Evolutionary conservation across 2,329 filamentous ascomycete genomes (phyloP), one percentile per base, ranked within the genome.

Genomic region (Beauveria asiatica): DNA sequence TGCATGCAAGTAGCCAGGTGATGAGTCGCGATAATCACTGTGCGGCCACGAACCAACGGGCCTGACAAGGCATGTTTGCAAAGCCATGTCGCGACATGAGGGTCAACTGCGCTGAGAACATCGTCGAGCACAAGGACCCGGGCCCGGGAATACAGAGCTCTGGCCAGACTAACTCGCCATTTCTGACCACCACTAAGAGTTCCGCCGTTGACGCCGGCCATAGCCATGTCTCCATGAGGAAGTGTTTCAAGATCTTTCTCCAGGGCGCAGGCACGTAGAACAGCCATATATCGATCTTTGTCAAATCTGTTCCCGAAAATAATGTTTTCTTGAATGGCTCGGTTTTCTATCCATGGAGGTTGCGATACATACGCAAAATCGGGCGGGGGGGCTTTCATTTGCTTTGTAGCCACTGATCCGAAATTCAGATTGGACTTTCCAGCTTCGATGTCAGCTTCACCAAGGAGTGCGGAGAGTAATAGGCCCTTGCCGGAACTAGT

Each of bases 291-390:
- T 45, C 88, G 81, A 11, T 78, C 73, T 52, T 82, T 74, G 62
- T 90, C 84, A 33, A 78, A 80, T 0, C 86, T 86, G 2, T 89
- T 72, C 0, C 86, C 87, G 62, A 90, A 90, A 0, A 88, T 69
- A 50, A 91, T 85, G 65, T 91, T 91, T 27, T 88, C 82, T 61
- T 79, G 83, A 62, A 91, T 84, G 3, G 81, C 86, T 1, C 84
- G 85, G 65, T 91, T 90, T 67, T 90, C 87, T 56, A 91, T 88
- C 87, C 87, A 90, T 0, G 87, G 87, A 19, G 88, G 88, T 67
- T 89, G 86, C 8, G 85, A 82, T 25, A 89, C 85, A 65, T 83
- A 90, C 0, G 87, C 87, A 53, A 88, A 79, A 0, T 84, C 79
- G 16, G 87, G 78, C 41, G 85, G 82, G 85, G 86, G 88, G 63